Base-by-base conservation (phyloP, 768 basidiomycete species). In the Kwoniella newhampshirensis region DNA sequence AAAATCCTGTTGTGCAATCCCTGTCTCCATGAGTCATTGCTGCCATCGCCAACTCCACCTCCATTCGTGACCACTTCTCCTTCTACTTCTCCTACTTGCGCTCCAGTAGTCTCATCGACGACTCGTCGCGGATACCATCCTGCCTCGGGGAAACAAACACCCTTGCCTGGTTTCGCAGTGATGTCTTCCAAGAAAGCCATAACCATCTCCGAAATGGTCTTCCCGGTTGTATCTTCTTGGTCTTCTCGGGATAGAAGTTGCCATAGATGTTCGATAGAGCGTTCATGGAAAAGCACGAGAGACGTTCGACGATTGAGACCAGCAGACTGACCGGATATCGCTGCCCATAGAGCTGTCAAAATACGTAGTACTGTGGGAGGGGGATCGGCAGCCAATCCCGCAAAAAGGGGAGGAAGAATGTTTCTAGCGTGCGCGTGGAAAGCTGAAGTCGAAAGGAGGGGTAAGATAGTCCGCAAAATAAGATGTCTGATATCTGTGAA, bases 91-190 rank as follows among this genome's bases (percentile, higher is more conserved):
- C 47, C 60, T 67, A 60, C 66, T 4, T 62, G 50, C 1, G 42
- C 48, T 1, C 64, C 66, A 0, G 77, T 76, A 8, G 64, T 65
- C 1, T 66, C 21, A 8, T 67, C 66, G 0, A 79, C 79, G 0
- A 81, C 82, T 23, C 87, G 86, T 2, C 89, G 84, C 3, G 85
- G 85, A 65, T 96, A 97, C 92, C 92, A 97, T 2, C 92, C 92
- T 7, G 83, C 81, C 67, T 93, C 90, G 49, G 80, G 84, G 77
- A 94, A 96, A 68, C 92, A 97, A 13, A 96, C 80, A 0, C 92
- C 92, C 12, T 80, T 77, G 0, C 92, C 91, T 0, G 89, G 88
- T 23, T 83, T 84, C 0, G 88, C 87, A 65, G 87, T 88, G 27
- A 91, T 84, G 1, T 87, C 87, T 25, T 93, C 82, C 11, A 96